Conservation (phyloP, 345 rosid genomes). For the Leavenworthia alabamica region DNA sequence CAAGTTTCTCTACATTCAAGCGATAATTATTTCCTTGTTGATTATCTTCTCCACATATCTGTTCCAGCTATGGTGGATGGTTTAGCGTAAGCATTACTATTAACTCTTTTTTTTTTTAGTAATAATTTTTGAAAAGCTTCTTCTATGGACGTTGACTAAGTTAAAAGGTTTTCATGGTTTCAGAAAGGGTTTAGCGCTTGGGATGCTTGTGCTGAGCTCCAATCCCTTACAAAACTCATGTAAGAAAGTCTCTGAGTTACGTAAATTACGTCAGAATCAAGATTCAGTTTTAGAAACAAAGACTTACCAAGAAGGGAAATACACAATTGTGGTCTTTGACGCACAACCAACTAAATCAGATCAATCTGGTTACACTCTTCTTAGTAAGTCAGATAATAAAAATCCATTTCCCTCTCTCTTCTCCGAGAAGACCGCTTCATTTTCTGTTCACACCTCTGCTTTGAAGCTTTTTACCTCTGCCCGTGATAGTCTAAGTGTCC, state of each 20-base stretch:
- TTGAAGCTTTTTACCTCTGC: constrained; percentile 32
- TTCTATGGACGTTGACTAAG: background rate
- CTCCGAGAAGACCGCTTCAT: constrained; percentile 29
- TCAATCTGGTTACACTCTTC: too few relatives aligned
- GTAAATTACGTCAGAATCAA: constrained; percentile 4
- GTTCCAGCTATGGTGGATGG: constrained; percentile 11
- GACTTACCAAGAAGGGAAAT: background rate
- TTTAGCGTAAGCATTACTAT: constrained; percentile 2
- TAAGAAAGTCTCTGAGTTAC: constrained; percentile 28
- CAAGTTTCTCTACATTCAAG: background rate
- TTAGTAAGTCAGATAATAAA: background rate
- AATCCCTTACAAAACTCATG: constrained; percentile 39
- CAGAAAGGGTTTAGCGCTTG: constrained; percentile 36
- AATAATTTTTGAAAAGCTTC: background rate
- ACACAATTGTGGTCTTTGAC: constrained; percentile 31
- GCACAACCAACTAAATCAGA: too few relatives aligned
- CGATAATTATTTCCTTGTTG: background rate
- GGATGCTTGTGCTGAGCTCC: constrained; percentile 44
- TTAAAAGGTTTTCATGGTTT: constrained; percentile 22
- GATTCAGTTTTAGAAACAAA: background rate
- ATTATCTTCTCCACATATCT: background rate
- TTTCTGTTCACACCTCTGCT: constrained; percentile 38
- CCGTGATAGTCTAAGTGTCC: constrained; percentile 20
- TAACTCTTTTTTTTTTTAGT: too few relatives aligned
- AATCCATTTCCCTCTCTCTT: constrained; percentile 40